A percentile compares a stretch with the other conserved stretches of the same genome.
These are phyloP conservation scores for Trichophyton mentagrophytes DNA, from an alignment of 2,329 filamentous ascomycete genomes.

Conservation along the genomic window DNA sequence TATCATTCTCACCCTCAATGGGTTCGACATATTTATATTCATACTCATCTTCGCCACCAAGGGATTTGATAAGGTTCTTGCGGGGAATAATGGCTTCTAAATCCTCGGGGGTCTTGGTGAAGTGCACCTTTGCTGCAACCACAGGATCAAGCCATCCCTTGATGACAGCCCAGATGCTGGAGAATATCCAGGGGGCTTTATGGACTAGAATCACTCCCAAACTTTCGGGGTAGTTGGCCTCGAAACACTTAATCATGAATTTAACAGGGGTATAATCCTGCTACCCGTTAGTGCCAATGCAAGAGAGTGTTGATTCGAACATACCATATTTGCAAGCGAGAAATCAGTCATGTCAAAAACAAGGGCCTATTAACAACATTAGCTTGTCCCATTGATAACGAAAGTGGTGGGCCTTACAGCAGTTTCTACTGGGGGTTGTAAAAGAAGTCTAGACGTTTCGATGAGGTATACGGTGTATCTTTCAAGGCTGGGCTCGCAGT, in stretches of 20 bases:
- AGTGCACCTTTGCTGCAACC: conserved; percentile 85
- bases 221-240: conserved; percentile 94
- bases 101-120: conserved; percentile 70
- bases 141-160: conserved; percentile 94
- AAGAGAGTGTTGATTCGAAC: conserved; percentile 11
- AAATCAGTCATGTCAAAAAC: conserved; percentile 95
- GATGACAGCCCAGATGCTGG: conserved; percentile 95
- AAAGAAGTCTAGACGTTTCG: conserved; percentile 77
- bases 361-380: conserved; percentile 49
- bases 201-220: conserved; percentile 84
- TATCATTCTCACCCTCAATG: conserved; percentile 58
- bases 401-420: conserved; percentile 54
- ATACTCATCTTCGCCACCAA: conserved; percentile 79
- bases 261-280: conserved; percentile 90
- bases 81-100: conserved; percentile 62
- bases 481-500: conserved; percentile 70
- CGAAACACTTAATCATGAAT: conserved; percentile 99
- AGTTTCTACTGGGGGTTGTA: conserved; percentile 72
- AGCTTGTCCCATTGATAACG: background rate
- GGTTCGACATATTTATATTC: conserved; percentile 73
- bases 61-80: conserved; percentile 61
- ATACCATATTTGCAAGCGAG: conserved; percentile 83
- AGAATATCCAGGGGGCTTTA: conserved; percentile 94
- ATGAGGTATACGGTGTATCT: conserved; percentile 88
- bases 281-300: conserved; percentile 12